Evolutionary conservation across 2,329 filamentous ascomycete species (phyloP).

Genomic region (Thyridium curvatum): DNA sequence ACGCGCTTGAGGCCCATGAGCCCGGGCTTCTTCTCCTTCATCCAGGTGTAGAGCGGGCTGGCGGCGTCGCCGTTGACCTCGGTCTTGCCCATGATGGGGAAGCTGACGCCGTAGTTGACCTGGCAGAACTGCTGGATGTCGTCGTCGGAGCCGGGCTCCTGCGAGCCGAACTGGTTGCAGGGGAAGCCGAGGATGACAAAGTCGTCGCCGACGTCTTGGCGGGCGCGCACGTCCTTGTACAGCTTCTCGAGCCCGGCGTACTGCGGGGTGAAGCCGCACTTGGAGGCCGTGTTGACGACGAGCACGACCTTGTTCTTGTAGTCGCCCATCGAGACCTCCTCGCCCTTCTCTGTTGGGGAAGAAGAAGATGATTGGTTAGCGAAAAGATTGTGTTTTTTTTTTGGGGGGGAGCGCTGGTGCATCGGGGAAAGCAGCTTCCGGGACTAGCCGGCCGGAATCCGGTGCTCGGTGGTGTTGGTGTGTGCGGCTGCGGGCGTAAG

Average conservation of each 20-base stretch:
- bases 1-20: slow-evolving; percentile 82
- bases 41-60: slow-evolving; percentile 72
- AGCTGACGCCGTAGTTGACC: slow-evolving; percentile 88
- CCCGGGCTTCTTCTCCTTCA: slow-evolving; percentile 69
- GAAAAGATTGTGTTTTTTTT: no score
- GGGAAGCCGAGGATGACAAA: slow-evolving; percentile 93
- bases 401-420: no score
- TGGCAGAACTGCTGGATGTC: slow-evolving; percentile 83
- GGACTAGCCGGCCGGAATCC: no score
- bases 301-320: slow-evolving; percentile 92
- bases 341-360: slow-evolving; percentile 57
- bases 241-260: slow-evolving; percentile 86
- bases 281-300: slow-evolving; percentile 95
- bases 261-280: slow-evolving; percentile 98
- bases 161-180: slow-evolving; percentile 92
- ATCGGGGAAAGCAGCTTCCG: no score
- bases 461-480: no score
- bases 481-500: no score
- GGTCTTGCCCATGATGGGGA: slow-evolving; percentile 86
- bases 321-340: slow-evolving; percentile 60
- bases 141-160: slow-evolving; percentile 80
- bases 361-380: slow-evolving; percentile 7
- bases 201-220: slow-evolving; percentile 58
- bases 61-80: slow-evolving; percentile 87
- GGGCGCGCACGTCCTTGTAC: slow-evolving; percentile 68